Percentiles rank a stretch among this genome's conserved stretches.
Evolutionary conservation across 2,329 filamentous ascomycete genomes (phyloP).

Genomic region (Tetracladium maxilliforme): DNA sequence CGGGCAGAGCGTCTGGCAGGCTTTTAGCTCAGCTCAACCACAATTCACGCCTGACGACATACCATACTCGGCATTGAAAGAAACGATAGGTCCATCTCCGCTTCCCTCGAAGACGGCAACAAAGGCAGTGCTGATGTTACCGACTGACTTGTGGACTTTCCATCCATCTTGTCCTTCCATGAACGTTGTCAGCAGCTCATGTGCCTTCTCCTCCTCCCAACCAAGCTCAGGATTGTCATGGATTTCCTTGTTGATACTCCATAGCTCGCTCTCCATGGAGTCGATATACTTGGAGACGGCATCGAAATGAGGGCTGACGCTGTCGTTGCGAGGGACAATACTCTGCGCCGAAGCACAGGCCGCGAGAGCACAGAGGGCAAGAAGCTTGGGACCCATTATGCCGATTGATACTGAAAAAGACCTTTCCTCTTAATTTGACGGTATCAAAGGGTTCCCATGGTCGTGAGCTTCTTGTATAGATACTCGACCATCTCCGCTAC

Average conservation of each 20-base stretch:
- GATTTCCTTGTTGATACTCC: slow-evolving; percentile 31
- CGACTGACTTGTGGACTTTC: slow-evolving; percentile 34
- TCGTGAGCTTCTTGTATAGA: no score
- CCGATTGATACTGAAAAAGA: no score
- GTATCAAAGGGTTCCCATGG: no score
- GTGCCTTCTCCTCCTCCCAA: slow-evolving; percentile 31
- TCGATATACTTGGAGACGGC: slow-evolving; percentile 23
- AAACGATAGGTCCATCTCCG: slow-evolving; percentile 24
- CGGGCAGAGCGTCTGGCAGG: slow-evolving; percentile 18
- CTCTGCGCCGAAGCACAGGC: no score
- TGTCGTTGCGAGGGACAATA: no score
- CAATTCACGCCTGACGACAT: slow-evolving; percentile 1
- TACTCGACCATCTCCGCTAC: no score
- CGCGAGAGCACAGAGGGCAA: no score
- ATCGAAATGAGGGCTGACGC: slow-evolving; percentile 8
- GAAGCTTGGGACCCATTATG: no score
- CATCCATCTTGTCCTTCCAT: slow-evolving; percentile 26
- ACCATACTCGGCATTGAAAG: slow-evolving; percentile 19
- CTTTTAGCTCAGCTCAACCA: slow-evolving; percentile 1
- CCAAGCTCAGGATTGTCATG: slow-evolving; percentile 34
- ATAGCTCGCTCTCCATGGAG: slow-evolving; percentile 20
- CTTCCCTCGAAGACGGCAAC: slow-evolving; percentile 31
- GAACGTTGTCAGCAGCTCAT: slow-evolving; percentile 32
- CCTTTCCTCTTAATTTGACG: no score
- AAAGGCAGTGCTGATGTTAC: slow-evolving; percentile 36